Conservation (phyloP, 805 yeast species). For the Nakazawaea ambrosiae region DNA sequence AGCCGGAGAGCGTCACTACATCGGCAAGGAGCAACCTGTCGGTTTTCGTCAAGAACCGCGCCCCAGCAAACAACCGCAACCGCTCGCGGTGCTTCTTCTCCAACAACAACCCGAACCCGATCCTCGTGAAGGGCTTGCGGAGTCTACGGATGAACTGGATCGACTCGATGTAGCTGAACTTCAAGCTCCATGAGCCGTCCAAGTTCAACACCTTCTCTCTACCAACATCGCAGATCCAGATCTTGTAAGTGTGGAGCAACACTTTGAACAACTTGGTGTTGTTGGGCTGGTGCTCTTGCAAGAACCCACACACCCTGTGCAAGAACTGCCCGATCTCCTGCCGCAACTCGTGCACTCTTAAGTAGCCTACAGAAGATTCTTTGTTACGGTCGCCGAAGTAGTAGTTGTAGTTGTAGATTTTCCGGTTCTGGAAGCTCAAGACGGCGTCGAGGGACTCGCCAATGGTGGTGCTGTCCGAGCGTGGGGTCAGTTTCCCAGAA, state of each 20-base stretch:
- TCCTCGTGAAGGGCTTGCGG: slow-evolving; percentile 68
- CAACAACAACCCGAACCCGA: slow-evolving; percentile 67
- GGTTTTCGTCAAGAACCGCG: slow-evolving; percentile 58
- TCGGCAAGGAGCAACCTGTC: slow-evolving; percentile 62
- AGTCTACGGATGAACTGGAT: slow-evolving; percentile 59
- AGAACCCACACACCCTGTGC: slow-evolving; percentile 45
- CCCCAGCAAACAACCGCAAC: slow-evolving; percentile 61
- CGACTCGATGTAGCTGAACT: slow-evolving; percentile 47
- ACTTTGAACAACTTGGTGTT: slow-evolving; percentile 58
- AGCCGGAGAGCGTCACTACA: slow-evolving; percentile 54
- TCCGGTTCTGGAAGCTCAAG: slow-evolving; percentile 50
- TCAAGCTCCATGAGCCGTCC: slow-evolving; percentile 46
- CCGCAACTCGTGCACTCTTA: slow-evolving; percentile 53
- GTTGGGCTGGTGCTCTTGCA: slow-evolving; percentile 47
- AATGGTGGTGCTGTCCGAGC: slow-evolving; percentile 20
- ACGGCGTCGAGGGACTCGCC: slow-evolving; percentile 47
- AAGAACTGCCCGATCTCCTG: slow-evolving; percentile 43
- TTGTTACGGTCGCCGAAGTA: slow-evolving; percentile 53
- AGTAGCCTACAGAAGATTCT: slow-evolving; percentile 24
- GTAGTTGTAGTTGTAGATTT: slow-evolving; percentile 58
- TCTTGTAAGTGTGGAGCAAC: slow-evolving; percentile 54
- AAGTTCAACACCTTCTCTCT: slow-evolving; percentile 55
- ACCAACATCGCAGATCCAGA: slow-evolving; percentile 81
- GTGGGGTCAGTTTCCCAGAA: slow-evolving; percentile 24
- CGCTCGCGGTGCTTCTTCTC: slow-evolving; percentile 72